Conservation (phyloP, 208 protist species). For the Trypanosoma conorhini region DNA sequence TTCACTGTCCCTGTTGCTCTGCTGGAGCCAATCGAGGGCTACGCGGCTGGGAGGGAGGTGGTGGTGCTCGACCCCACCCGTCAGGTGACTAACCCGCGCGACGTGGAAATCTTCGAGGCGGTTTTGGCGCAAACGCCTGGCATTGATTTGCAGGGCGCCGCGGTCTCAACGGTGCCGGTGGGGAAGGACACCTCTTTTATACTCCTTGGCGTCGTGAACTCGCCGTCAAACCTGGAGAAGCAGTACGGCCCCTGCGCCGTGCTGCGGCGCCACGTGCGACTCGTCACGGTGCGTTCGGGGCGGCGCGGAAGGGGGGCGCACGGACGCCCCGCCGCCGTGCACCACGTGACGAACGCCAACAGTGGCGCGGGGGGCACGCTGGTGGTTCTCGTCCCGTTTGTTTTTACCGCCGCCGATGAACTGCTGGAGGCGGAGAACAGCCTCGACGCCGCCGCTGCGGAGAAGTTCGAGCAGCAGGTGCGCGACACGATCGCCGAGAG, state of each 20-base stretch:
- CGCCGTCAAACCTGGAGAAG: slow-evolving; percentile 42
- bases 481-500: slow-evolving; percentile 40
- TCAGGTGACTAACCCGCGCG: slow-evolving; percentile 64
- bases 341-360: slow-evolving; percentile 1
- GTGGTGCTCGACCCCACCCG: slow-evolving; percentile 53
- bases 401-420: slow-evolving; percentile 78
- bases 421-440: slow-evolving; percentile 75
- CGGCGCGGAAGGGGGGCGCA: not conserved
- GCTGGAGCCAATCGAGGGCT: slow-evolving; percentile 66
- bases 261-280: slow-evolving; percentile 21
- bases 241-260: slow-evolving; percentile 28
- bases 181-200: slow-evolving; percentile 62
- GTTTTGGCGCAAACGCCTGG: slow-evolving; percentile 21
- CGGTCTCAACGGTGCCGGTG: slow-evolving; percentile 48
- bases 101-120: slow-evolving; percentile 48
- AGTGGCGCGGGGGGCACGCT: slow-evolving; percentile 13
- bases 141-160: slow-evolving; percentile 13
- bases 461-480: slow-evolving; percentile 65
- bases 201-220: slow-evolving; percentile 70
- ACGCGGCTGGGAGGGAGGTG: slow-evolving; percentile 57
- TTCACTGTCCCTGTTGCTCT: slow-evolving; percentile 48
- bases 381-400: slow-evolving; percentile 69
- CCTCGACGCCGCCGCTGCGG: slow-evolving; percentile 70
- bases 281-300: slow-evolving; percentile 19
- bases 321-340: not conserved